These are phyloP conservation scores for Sphagnum contortum DNA, from an alignment of 225 moss, liverwort and hornwort species.

Conservation along the genomic window DNA sequence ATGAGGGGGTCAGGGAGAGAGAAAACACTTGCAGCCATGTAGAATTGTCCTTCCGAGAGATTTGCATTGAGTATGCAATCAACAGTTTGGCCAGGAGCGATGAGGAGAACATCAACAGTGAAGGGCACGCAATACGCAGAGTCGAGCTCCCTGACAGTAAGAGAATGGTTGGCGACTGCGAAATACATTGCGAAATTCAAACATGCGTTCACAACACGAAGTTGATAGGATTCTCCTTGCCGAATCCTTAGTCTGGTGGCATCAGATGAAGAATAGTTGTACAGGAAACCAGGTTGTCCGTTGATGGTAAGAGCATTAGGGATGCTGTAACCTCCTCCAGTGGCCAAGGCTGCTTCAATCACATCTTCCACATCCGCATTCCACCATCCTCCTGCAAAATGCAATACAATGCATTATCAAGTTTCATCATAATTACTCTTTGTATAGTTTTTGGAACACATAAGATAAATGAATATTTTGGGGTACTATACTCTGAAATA, in stretches of 20 bases:
- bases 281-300: constrained; percentile 20
- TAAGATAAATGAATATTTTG: too few species aligned
- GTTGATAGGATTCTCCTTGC: constrained; percentile 32
- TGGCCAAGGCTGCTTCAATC: constrained; percentile 21
- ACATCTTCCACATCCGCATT: constrained; percentile 26
- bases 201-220: constrained; percentile 45
- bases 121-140: constrained; percentile 32
- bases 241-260: constrained; percentile 25
- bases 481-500: too few species aligned
- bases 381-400: constrained; percentile 63
- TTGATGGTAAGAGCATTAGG: constrained; percentile 30
- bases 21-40: too few species aligned
- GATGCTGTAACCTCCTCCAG: neutral
- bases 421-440: too few species aligned
- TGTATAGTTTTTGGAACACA: too few species aligned
- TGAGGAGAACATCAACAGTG: constrained; percentile 13
- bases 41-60: too few species aligned
- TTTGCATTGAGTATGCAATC: too few species aligned
- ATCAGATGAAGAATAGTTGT: too few species aligned
- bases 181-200: constrained; percentile 52
- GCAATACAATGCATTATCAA: too few species aligned
- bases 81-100: constrained; percentile 50
- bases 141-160: constrained; percentile 43
- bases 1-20: too few species aligned
- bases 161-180: constrained; percentile 32